These are phyloP conservation scores for Crassisporium funariophilum DNA, from an alignment of 768 basidiomycete species.

Conservation along the genomic window DNA sequence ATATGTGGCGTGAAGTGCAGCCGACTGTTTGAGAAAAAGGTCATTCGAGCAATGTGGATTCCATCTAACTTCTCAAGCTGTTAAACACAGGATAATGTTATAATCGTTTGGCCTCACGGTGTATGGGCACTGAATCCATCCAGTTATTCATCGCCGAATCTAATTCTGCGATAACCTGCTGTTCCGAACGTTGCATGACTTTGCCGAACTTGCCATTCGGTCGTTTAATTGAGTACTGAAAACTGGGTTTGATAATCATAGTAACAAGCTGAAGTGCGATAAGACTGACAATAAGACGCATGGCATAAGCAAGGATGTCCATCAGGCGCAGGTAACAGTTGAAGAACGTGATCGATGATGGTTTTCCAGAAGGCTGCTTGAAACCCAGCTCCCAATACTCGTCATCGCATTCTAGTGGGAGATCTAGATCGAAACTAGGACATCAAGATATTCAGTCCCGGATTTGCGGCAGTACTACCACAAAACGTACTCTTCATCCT, in stretches of 20 bases:
- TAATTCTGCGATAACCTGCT: constrained; percentile 67
- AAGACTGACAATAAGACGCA: constrained; percentile 56
- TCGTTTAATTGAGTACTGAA: constrained; percentile 73
- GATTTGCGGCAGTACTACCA: too few species aligned
- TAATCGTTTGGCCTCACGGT: constrained; percentile 41
- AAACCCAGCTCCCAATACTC: constrained; percentile 73
- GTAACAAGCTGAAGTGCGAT: not conserved
- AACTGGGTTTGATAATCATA: not conserved
- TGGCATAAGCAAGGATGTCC: constrained; percentile 60
- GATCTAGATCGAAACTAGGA: constrained; percentile 69
- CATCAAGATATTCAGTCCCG: not conserved
- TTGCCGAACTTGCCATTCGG: constrained; percentile 51
- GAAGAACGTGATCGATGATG: constrained; percentile 58
- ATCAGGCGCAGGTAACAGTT: constrained; percentile 56
- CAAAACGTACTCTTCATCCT: constrained; percentile 69
- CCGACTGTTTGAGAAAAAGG: constrained; percentile 58
- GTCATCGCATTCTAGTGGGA: constrained; percentile 63
- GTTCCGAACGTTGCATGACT: constrained; percentile 52
- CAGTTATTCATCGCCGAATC: constrained; percentile 80
- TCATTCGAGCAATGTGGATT: constrained; percentile 38
- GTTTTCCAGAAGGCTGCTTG: constrained; percentile 61
- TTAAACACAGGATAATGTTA: constrained; percentile 21
- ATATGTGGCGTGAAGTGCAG: constrained; percentile 48
- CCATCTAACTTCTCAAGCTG: constrained; percentile 43
- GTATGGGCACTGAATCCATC: constrained; percentile 69